These are phyloP conservation scores for Platanus orientalis DNA, from an alignment of 164 flowering plant genomes.

Conservation along the genomic window DNA sequence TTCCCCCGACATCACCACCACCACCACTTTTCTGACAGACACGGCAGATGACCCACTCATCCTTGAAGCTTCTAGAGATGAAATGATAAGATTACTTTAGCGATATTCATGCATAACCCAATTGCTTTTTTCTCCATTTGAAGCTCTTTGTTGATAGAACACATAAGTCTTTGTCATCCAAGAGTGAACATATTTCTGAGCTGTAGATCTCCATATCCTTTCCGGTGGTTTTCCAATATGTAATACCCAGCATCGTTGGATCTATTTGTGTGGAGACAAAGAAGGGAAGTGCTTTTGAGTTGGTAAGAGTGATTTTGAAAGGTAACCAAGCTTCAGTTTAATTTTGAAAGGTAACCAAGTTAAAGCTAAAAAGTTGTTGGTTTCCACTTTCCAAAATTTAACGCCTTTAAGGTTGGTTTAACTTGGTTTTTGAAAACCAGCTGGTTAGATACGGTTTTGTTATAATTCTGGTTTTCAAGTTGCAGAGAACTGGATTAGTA, in stretches of 20 bases:
- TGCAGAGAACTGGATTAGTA: too few species aligned
- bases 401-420: too few species aligned
- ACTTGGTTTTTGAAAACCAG: too few species aligned
- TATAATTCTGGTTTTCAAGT: too few species aligned
- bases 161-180: slow-evolving; percentile 99
- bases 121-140: slow-evolving; percentile 92
- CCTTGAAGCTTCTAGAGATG: slow-evolving; percentile 79
- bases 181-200: slow-evolving; percentile 57
- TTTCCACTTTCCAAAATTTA: too few species aligned
- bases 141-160: slow-evolving; percentile 90
- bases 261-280: slow-evolving; percentile 79
- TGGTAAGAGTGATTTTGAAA: too few species aligned
- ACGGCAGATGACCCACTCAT: slow-evolving; percentile 88
- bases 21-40: slow-evolving; percentile 71
- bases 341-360: too few species aligned
- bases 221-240: slow-evolving; percentile 99
- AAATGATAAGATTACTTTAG: slow-evolving; percentile 80
- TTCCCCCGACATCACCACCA: too few species aligned
- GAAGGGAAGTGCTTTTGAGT: too few species aligned
- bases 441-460: too few species aligned
- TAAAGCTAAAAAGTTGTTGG: too few species aligned
- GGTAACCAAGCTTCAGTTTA: too few species aligned
- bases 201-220: slow-evolving; percentile 93
- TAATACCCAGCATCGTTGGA: slow-evolving; percentile 96
- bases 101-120: slow-evolving; percentile 99